Conservation (phyloP, 2,329 filamentous ascomycete species). For the Nothopassalora personata region DNA sequence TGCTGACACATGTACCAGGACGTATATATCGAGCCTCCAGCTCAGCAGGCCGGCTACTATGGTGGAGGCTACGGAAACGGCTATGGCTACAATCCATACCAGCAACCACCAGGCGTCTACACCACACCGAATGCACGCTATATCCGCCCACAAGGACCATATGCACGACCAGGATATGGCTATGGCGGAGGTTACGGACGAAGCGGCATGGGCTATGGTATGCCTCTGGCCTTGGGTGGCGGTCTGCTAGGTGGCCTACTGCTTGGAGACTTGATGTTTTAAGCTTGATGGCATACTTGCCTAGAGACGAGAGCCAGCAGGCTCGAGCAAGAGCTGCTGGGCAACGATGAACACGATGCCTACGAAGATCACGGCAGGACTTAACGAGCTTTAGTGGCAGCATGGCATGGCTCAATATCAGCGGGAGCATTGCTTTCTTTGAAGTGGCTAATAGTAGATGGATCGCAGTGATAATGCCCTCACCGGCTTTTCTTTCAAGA, state of each 20-base stretch:
- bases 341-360: not conserved
- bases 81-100: conserved; percentile 40
- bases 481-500: too few relatives aligned
- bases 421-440: too few relatives aligned
- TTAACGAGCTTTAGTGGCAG: too few relatives aligned
- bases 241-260: conserved; percentile 46
- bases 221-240: conserved; percentile 43
- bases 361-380: too few relatives aligned
- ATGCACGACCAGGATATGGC: conserved; percentile 37
- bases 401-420: too few relatives aligned
- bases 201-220: conserved; percentile 31
- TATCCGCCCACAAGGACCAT: conserved; percentile 46
- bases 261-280: conserved; percentile 40
- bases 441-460: too few relatives aligned
- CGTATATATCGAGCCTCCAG: conserved; percentile 55
- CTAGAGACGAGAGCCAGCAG: too few relatives aligned
- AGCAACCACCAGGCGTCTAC: conserved; percentile 38
- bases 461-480: too few relatives aligned
- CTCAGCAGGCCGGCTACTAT: conserved; percentile 29
- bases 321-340: not conserved
- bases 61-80: conserved; percentile 15
- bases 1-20: conserved; percentile 27
- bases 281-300: not conserved
- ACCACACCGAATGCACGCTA: conserved; percentile 45
- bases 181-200: conserved; percentile 33